phyloP scores from a whole-genome alignment of 495 filamentous ascomycete genomes.

The Aspergillus ellipticus region DNA sequence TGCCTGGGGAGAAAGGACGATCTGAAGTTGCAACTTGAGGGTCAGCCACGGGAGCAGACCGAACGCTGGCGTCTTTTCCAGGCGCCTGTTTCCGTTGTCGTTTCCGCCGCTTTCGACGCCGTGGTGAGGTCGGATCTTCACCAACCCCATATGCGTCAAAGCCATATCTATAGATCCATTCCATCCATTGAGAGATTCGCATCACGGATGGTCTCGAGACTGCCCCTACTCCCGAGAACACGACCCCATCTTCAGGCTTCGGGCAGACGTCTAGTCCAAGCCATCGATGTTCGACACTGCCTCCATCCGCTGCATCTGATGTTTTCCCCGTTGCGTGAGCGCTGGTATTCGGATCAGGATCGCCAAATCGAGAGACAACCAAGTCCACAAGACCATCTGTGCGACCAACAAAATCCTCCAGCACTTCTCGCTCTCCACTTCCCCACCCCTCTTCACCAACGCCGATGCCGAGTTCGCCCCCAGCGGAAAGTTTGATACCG shows the following conservation, averaged over 20 bases:
- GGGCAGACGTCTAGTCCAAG: constrained; percentile 61
- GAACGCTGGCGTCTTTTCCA: constrained; percentile 6
- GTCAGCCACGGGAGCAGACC: constrained; percentile 1
- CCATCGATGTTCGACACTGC: constrained; percentile 44
- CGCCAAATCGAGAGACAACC: constrained; percentile 80
- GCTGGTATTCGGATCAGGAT: constrained; percentile 24
- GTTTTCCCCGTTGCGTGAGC: constrained; percentile 7
- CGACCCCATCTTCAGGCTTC: constrained; percentile 69
- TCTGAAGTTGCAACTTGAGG: constrained; percentile 22
- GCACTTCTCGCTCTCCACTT: constrained; percentile 83
- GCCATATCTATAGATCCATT: constrained; percentile 75
- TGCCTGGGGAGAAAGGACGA: constrained; percentile 33
- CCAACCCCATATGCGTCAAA: constrained; percentile 74
- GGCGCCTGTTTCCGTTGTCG: constrained; percentile 17
- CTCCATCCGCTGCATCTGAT: neutral
- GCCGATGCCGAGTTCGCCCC: constrained; percentile 87
- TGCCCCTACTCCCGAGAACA: constrained; percentile 75
- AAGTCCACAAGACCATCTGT: constrained; percentile 74
- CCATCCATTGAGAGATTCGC: constrained; percentile 74
- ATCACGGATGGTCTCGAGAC: constrained; percentile 62
- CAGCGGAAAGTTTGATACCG: constrained; percentile 84
- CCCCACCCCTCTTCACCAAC: constrained; percentile 93
- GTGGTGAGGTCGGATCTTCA: constrained; percentile 64
- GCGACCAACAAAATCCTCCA: constrained; percentile 71
- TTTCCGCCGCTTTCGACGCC: constrained; percentile 37